Evolutionary conservation across 805 yeast species (phyloP).

Genomic region (Myxozyma nipponensis): DNA sequence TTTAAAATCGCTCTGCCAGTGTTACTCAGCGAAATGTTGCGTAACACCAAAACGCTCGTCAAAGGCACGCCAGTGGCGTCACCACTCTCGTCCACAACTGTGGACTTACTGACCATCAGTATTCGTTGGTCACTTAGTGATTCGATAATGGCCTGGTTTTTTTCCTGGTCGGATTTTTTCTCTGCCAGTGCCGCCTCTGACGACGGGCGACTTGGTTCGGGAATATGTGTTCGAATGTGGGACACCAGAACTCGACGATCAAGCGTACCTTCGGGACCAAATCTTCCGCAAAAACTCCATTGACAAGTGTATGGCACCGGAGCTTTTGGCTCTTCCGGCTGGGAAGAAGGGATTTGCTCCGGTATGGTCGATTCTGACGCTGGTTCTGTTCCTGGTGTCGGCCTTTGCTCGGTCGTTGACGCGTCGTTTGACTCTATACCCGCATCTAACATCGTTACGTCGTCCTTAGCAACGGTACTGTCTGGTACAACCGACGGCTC

Average conservation of each 20-base stretch:
- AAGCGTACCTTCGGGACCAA: slow-evolving; percentile 19
- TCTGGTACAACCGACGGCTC: background rate
- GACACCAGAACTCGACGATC: slow-evolving; percentile 22
- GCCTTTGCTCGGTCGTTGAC: background rate
- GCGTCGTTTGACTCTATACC: too few relatives aligned
- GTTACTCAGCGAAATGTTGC: slow-evolving; percentile 37
- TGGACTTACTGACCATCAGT: slow-evolving; percentile 12
- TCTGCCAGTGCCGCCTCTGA: background rate
- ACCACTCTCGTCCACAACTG: slow-evolving; percentile 31
- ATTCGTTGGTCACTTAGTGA: background rate
- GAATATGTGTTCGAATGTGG: slow-evolving; percentile 29
- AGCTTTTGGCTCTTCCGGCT: background rate
- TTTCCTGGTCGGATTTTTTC: background rate
- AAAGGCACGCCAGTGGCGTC: slow-evolving; percentile 32
- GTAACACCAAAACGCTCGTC: slow-evolving; percentile 38
- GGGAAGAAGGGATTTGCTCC: too few relatives aligned
- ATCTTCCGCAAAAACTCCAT: slow-evolving; percentile 24
- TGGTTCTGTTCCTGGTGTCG: too few relatives aligned
- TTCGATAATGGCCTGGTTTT: background rate
- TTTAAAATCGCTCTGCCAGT: slow-evolving; percentile 30
- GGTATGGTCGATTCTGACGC: too few relatives aligned
- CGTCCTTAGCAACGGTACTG: background rate
- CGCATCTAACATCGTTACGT: background rate
- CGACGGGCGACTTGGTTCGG: slow-evolving; percentile 12
- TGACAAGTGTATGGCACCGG: slow-evolving; percentile 9